Conservation (phyloP, 345 rosid species). For the Lagerstroemia speciosa region DNA sequence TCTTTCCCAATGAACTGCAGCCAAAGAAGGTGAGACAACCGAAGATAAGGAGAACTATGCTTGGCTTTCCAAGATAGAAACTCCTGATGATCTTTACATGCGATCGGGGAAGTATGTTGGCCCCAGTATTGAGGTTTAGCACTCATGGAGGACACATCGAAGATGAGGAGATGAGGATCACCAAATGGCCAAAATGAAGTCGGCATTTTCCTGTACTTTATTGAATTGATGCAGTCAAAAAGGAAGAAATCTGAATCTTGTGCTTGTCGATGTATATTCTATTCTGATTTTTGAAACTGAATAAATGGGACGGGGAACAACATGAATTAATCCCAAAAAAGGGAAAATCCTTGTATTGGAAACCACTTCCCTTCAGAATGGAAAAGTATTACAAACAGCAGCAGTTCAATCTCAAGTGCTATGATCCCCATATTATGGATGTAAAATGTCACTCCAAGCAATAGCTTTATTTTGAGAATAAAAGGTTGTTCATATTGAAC, state of each 20-base stretch:
- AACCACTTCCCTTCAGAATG: neutral
- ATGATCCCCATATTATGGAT: neutral
- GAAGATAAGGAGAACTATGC: constrained; percentile 59
- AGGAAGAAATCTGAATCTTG: neutral
- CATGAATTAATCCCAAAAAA: neutral
- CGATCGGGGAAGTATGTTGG: constrained; percentile 59
- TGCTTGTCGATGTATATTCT: neutral
- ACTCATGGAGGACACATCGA: neutral
- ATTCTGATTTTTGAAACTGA: neutral
- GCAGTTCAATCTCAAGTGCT: neutral
- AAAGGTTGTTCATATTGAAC: neutral
- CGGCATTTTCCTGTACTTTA: neutral
- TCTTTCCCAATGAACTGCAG: constrained; percentile 20
- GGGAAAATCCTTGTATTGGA: neutral
- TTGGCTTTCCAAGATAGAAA: constrained; percentile 74
- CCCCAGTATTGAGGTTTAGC: constrained; percentile 45
- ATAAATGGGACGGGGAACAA: neutral
- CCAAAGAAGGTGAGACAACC: constrained; percentile 28
- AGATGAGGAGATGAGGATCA: neutral
- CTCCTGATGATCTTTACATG: constrained; percentile 77
- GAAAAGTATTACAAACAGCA: neutral
- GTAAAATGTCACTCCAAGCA: neutral
- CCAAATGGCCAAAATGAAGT: neutral
- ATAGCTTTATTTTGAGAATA: neutral
- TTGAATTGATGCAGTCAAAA: neutral